A percentile compares a stretch with the other conserved stretches of the same genome.
Evolutionary conservation across 495 filamentous ascomycete genomes (phyloP).

Genomic region (Aspergillus saccharolyticus): DNA sequence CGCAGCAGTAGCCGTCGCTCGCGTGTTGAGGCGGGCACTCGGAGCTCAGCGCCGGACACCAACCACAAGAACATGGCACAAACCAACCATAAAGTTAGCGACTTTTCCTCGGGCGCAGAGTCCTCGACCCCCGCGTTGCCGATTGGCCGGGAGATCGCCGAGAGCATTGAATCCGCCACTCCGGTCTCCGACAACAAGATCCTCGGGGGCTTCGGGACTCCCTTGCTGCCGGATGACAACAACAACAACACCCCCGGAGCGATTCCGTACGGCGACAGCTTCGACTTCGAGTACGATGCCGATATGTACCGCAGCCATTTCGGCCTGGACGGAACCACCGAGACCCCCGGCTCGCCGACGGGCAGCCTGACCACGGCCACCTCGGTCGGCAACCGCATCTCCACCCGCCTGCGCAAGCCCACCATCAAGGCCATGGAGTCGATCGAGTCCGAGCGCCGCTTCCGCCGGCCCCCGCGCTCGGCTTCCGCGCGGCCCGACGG

Average conservation of each 20-base stretch:
- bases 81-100: not conserved
- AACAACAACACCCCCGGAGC: constrained; percentile 6
- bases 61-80: not conserved
- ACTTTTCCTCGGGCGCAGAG: not conserved
- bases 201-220: not conserved
- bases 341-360: constrained; percentile 24
- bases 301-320: constrained; percentile 24
- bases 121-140: not conserved
- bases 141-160: not conserved
- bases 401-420: constrained; percentile 35
- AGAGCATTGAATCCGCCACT: not conserved
- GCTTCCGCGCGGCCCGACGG: constrained; percentile 10
- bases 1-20: not conserved
- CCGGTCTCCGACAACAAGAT: not conserved
- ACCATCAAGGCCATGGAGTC: constrained; percentile 39
- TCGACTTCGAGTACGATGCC: constrained; percentile 18
- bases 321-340: constrained; percentile 25
- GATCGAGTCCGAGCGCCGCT: constrained; percentile 23
- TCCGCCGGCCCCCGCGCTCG: constrained; percentile 16
- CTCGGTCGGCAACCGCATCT: constrained; percentile 22
- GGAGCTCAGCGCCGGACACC: not conserved
- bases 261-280: constrained; percentile 13
- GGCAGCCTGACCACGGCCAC: constrained; percentile 25
- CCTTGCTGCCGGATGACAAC: constrained; percentile 8
- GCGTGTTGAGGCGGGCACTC: not conserved